Base-by-base conservation (phyloP, 805 yeast genomes). In the Saccharomycopsis fermentans region DNA sequence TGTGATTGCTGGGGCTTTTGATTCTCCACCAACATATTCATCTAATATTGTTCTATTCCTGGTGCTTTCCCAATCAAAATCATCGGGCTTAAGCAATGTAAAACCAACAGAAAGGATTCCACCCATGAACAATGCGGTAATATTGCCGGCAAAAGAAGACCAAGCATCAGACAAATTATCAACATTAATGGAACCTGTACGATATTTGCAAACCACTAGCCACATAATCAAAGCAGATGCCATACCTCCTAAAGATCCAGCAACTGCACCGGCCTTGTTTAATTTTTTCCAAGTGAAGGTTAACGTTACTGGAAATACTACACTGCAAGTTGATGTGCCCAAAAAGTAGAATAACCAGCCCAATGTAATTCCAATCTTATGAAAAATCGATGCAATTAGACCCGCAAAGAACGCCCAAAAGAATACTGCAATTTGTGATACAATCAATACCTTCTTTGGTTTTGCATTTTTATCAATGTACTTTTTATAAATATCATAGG, bases 401-500 rank as follows among this genome's bases (percentile, higher is more conserved):
- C 74, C 74, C 19, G 73, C 64, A 58, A 72, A 71, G 65, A 73
- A 39, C 1, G 63, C 74, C 77, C 72, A 72, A 37, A 69, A 62
- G 29, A 77, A 71, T 40, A 78, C 81, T 14, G 74, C 67, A 19
- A 70, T 62, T 60, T 78, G 80, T 1, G 81, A 74, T 2, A 73
- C 75, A 27, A 67, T 64, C 39, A 77, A 72, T 63, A 78, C 71
- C 55, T 73, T 71, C 26, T 67, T 66, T 55, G 77, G 76, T n/a
- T 71, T 64, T 9, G 81, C 81, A 3, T 67, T 60, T 54, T 74
- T 74, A 52, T 73, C 73, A 58, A 76, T 64, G 64, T 77, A 78
- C 54, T 73, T 70, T 64, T 75, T 72, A 68, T 72, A 78, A 58
- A 77, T 70, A 65, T 78, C 82, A 63, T 74, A 78, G 2, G 81